Evolutionary conservation across 1,284 basidiomycete species (phyloP).

Genomic region (Microbotryomycetes sp.): DNA sequence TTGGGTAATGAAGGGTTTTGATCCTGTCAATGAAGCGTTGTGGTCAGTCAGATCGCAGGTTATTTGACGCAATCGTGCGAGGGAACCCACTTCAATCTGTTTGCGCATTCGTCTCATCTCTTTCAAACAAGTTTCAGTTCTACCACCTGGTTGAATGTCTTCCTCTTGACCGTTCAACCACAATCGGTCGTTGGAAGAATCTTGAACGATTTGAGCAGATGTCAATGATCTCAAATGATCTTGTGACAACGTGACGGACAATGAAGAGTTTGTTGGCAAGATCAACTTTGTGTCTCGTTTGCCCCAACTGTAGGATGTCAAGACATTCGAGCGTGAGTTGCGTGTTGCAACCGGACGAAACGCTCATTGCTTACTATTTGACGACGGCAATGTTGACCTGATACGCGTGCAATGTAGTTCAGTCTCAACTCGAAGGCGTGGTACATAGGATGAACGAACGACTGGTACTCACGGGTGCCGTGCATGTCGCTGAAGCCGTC

Average conservation of each 20-base stretch:
- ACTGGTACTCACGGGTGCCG: slow-evolving; percentile 29
- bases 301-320: slow-evolving; percentile 69
- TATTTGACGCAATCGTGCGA: background rate
- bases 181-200: slow-evolving; percentile 59
- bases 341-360: background rate
- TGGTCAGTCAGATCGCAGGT: background rate
- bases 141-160: slow-evolving; percentile 70
- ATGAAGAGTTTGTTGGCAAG: slow-evolving; percentile 93
- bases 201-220: slow-evolving; percentile 74
- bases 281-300: slow-evolving; percentile 94
- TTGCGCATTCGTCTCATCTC: slow-evolving; percentile 77
- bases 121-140: slow-evolving; percentile 76
- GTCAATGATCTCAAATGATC: slow-evolving; percentile 93
- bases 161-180: slow-evolving; percentile 95
- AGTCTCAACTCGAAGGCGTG: background rate
- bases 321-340: background rate
- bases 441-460: too few relatives aligned
- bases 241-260: slow-evolving; percentile 94
- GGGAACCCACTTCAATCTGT: slow-evolving; percentile 56
- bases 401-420: background rate
- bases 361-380: slow-evolving; percentile 29
- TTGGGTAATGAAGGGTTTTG: slow-evolving; percentile 51
- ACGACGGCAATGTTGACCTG: slow-evolving; percentile 37
- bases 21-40: slow-evolving; percentile 2
- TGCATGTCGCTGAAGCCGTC: slow-evolving; percentile 33